Percentiles rank a stretch among this genome's conserved stretches.
Evolutionary conservation across 805 yeast species (phyloP).

Genomic region (Saturnispora sanitii): DNA sequence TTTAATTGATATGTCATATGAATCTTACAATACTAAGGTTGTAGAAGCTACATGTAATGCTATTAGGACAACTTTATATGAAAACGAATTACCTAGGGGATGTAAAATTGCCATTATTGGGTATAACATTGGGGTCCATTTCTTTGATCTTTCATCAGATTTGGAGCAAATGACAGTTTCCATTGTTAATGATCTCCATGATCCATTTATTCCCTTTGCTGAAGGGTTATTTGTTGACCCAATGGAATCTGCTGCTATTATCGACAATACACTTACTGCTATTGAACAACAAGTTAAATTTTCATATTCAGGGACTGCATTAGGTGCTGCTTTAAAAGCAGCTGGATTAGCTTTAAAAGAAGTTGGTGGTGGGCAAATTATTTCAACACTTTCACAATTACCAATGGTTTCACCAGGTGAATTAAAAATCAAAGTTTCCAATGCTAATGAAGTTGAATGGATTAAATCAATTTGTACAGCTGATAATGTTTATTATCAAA

Average conservation of each 20-base stretch:
- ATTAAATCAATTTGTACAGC: slow-evolving; percentile 45
- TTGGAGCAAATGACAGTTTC: slow-evolving; percentile 49
- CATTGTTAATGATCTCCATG: slow-evolving; percentile 60
- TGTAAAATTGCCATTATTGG: slow-evolving; percentile 62
- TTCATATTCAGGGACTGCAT: slow-evolving; percentile 50
- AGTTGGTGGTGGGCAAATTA: slow-evolving; percentile 79
- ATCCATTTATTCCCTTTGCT: slow-evolving; percentile 72
- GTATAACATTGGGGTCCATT: slow-evolving; percentile 62
- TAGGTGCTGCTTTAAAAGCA: slow-evolving; percentile 68
- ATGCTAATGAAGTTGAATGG: slow-evolving; percentile 31
- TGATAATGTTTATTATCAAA: slow-evolving; percentile 50
- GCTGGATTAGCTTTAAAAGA: slow-evolving; percentile 52
- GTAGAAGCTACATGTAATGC: slow-evolving; percentile 14
- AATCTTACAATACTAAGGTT: slow-evolving; percentile 54
- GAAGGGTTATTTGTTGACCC: slow-evolving; percentile 79
- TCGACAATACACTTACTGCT: slow-evolving; percentile 57
- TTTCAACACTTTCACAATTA: slow-evolving; percentile 52
- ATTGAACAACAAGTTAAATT: slow-evolving; percentile 41
- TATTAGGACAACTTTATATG: slow-evolving; percentile 45
- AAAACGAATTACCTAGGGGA: slow-evolving; percentile 30
- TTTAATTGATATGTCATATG: slow-evolving; percentile 63
- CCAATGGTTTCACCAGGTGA: slow-evolving; percentile 82
- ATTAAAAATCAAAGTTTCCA: slow-evolving; percentile 33
- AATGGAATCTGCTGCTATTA: slow-evolving; percentile 46
- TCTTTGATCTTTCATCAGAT: slow-evolving; percentile 54